Evolutionary conservation across 2,329 filamentous ascomycete genomes (phyloP).

Genomic region (Aureobasidium sp.): DNA sequence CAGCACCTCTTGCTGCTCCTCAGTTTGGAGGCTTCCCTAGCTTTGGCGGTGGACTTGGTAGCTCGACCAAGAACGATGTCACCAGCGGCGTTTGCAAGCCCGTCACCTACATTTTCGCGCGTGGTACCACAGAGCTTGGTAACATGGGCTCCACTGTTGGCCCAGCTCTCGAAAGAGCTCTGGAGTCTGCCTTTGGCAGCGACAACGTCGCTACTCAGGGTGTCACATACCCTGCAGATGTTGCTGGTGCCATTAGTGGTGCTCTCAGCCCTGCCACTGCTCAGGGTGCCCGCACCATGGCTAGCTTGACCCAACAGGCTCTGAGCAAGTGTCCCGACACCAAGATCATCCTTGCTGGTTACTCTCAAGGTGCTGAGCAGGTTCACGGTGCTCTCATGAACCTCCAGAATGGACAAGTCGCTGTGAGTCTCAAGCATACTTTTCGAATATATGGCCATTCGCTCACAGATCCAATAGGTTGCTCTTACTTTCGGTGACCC

Average conservation of each 20-base stretch:
- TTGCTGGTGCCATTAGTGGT: conserved; percentile 15
- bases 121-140: conserved; percentile 46
- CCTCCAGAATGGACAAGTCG: conserved; percentile 10
- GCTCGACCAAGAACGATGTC: conserved; percentile 19
- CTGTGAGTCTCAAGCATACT: neutral
- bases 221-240: conserved; percentile 18
- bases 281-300: conserved; percentile 17
- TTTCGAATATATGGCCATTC: neutral
- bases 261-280: conserved; percentile 12
- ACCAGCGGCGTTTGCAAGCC: conserved; percentile 31
- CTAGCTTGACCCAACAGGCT: conserved; percentile 15
- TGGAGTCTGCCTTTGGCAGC: conserved; percentile 17
- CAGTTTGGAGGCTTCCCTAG: neutral
- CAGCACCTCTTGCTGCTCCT: conserved; percentile 5
- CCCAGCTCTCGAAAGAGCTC: conserved; percentile 17
- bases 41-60: neutral
- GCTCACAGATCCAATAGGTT: conserved; percentile 3
- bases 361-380: conserved; percentile 20
- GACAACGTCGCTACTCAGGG: conserved; percentile 19
- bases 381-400: conserved; percentile 17
- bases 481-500: conserved; percentile 29
- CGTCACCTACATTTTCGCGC: conserved; percentile 49
- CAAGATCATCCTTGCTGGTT: conserved; percentile 20
- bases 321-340: conserved; percentile 18
- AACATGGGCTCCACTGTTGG: conserved; percentile 35